Evolutionary conservation across 192 early-diverging fungal species (phyloP).

Genomic region (Rhizophagus clarus): DNA sequence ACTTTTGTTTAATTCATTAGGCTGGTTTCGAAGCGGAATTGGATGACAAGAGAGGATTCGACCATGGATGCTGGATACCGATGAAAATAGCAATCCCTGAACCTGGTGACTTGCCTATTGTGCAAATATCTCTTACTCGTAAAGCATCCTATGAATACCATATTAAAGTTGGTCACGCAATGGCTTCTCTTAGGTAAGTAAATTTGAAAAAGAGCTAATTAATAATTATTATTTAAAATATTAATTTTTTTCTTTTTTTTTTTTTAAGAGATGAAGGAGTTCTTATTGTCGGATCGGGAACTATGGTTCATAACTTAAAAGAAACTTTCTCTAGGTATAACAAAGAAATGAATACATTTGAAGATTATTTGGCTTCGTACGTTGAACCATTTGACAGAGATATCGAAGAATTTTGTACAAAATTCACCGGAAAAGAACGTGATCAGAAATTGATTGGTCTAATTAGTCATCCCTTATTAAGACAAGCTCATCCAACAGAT

Average conservation of each 20-base stretch:
- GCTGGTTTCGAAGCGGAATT: constrained; percentile 45
- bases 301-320: constrained; percentile 67
- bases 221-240: neutral
- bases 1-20: constrained; percentile 34
- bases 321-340: constrained; percentile 45
- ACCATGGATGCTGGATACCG: constrained; percentile 75
- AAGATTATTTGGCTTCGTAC: constrained; percentile 46
- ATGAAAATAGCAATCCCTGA: constrained; percentile 62
- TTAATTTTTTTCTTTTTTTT: constrained; percentile 3
- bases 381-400: constrained; percentile 61
- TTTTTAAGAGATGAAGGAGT: constrained; percentile 55
- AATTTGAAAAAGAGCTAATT: neutral
- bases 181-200: constrained; percentile 49
- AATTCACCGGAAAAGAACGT: constrained; percentile 4
- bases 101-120: constrained; percentile 58
- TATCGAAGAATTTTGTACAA: constrained; percentile 44
- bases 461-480: constrained; percentile 31
- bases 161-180: constrained; percentile 52
- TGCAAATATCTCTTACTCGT: constrained; percentile 62
- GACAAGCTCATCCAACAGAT: constrained; percentile 62
- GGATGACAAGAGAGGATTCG: constrained; percentile 59
- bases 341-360: constrained; percentile 11
- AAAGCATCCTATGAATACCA: constrained; percentile 59
- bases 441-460: constrained; percentile 1
- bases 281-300: constrained; percentile 67